Evolutionary conservation across 2,329 filamentous ascomycete genomes (phyloP).

Genomic region (Aspergillus sclerotialis): DNA sequence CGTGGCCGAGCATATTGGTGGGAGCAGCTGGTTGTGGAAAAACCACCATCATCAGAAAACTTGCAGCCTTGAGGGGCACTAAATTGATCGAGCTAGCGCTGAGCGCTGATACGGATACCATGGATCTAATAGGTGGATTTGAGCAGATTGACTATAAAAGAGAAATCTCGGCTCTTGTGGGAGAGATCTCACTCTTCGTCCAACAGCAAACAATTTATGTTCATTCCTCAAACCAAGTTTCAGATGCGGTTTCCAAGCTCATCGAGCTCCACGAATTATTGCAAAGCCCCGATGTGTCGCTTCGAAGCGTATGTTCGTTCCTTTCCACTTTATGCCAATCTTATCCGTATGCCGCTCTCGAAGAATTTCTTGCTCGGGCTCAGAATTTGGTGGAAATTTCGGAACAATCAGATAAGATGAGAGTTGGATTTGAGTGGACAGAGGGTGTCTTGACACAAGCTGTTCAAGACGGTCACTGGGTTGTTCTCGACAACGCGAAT

Average conservation of each 20-base stretch:
- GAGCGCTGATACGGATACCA: constrained; percentile 92
- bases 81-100: constrained; percentile 75
- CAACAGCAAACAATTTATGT: constrained; percentile 33
- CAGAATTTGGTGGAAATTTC: constrained; percentile 47
- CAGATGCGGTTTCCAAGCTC: constrained; percentile 15
- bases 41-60: constrained; percentile 67
- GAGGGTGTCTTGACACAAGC: constrained; percentile 89
- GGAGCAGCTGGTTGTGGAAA: constrained; percentile 84
- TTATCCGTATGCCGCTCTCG: constrained; percentile 42
- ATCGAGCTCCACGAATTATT: constrained; percentile 27
- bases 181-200: constrained; percentile 47
- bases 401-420: constrained; percentile 52
- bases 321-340: constrained; percentile 33
- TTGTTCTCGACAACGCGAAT: constrained; percentile 95
- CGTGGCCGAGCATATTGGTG: constrained; percentile 82
- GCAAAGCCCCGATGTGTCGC: constrained; percentile 18
- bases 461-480: constrained; percentile 78
- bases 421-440: constrained; percentile 86
- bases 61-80: constrained; percentile 73
- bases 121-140: constrained; percentile 94
- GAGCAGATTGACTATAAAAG: constrained; percentile 84
- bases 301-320: constrained; percentile 24
- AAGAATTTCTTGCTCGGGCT: constrained; percentile 43
- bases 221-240: constrained; percentile 17
- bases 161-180: constrained; percentile 57